Evolutionary conservation across 495 filamentous ascomycete species (phyloP).

Genomic region (Hyphodiscus hymeniophilus): DNA sequence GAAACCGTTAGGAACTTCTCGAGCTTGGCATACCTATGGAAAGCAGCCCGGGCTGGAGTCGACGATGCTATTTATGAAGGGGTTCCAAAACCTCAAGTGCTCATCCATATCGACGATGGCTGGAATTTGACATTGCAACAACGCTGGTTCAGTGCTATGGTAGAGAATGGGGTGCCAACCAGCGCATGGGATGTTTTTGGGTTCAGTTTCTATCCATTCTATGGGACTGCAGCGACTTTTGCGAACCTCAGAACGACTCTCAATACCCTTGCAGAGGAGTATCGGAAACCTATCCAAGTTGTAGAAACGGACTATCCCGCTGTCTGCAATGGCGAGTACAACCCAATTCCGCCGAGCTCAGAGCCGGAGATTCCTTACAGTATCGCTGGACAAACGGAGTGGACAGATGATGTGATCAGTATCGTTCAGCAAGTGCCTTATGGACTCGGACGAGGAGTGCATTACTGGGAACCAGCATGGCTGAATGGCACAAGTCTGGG

Average conservation of each 20-base stretch:
- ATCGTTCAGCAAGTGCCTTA: slow-evolving; percentile 26
- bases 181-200: slow-evolving; percentile 36
- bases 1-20: slow-evolving; percentile 27
- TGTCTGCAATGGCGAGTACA: slow-evolving; percentile 28
- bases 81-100: slow-evolving; percentile 29
- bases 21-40: slow-evolving; percentile 28
- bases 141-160: slow-evolving; percentile 33
- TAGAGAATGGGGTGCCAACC: slow-evolving; percentile 25
- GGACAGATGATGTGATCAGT: slow-evolving; percentile 28
- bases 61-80: slow-evolving; percentile 28
- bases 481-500: slow-evolving; percentile 30
- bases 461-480: slow-evolving; percentile 39
- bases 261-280: slow-evolving; percentile 28
- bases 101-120: slow-evolving; percentile 41
- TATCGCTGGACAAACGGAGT: slow-evolving; percentile 30
- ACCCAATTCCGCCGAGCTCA: slow-evolving; percentile 24
- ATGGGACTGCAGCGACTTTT: slow-evolving; percentile 33
- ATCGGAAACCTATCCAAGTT: slow-evolving; percentile 35
- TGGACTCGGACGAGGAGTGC: slow-evolving; percentile 31
- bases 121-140: slow-evolving; percentile 35
- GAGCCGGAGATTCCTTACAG: slow-evolving; percentile 30
- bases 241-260: slow-evolving; percentile 27
- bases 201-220: slow-evolving; percentile 40
- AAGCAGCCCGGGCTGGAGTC: slow-evolving; percentile 29
- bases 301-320: slow-evolving; percentile 40